phyloP scores from a whole-genome alignment of 495 filamentous ascomycete species.

The Tuber indicum region DNA sequence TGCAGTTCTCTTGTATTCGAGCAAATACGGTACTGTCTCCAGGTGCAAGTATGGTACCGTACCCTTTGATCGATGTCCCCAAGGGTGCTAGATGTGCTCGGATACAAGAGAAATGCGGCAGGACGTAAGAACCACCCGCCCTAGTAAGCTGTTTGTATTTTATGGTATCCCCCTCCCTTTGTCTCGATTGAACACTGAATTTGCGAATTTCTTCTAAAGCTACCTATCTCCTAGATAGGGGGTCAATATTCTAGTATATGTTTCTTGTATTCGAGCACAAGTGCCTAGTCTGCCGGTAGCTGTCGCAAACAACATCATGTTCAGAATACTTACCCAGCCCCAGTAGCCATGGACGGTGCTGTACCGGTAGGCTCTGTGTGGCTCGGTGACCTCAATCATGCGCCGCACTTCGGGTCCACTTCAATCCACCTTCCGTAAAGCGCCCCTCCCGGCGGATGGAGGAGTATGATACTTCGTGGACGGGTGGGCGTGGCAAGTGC shows the following conservation, averaged over 20 bases:
- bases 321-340: neutral
- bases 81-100: neutral
- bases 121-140: neutral
- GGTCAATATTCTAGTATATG: neutral
- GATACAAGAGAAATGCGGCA: neutral
- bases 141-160: neutral
- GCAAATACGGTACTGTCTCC: neutral
- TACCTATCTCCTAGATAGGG: neutral
- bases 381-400: neutral
- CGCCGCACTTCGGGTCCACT: neutral
- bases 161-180: neutral
- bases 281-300: neutral
- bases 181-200: neutral
- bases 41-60: neutral
- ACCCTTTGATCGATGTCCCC: neutral
- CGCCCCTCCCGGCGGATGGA: neutral
- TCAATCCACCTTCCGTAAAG: neutral
- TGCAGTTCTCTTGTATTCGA: too few relatives aligned
- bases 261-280: neutral
- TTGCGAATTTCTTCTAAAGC: neutral
- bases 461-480: neutral
- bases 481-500: neutral
- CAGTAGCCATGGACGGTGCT: neutral
- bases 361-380: neutral
- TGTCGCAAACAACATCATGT: neutral